A percentile compares a stretch with the other conserved stretches of the same genome.
Conservation (phyloP, 768 basidiomycete genomes). For the Rhizopogon rudus region DNA sequence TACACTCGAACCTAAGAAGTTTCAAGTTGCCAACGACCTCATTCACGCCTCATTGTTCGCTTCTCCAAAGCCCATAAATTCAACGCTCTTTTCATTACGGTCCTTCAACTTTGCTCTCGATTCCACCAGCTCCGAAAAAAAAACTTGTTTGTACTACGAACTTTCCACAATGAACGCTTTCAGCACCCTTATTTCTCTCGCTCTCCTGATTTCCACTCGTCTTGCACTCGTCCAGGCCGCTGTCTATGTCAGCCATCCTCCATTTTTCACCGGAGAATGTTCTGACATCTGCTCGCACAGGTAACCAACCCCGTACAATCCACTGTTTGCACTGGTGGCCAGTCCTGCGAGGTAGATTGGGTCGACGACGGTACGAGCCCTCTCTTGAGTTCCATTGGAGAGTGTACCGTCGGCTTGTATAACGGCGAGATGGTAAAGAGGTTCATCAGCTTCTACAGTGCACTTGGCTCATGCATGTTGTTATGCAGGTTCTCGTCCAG, state of each 20-base stretch:
- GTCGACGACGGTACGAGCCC: conserved; percentile 57
- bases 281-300: conserved; percentile 23
- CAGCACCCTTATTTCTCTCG: conserved; percentile 9
- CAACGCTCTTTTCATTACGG: conserved; percentile 5
- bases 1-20: not conserved
- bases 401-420: conserved; percentile 52
- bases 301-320: conserved; percentile 40
- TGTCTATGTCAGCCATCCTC: conserved; percentile 13
- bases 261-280: not conserved
- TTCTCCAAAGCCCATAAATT: conserved; percentile 24
- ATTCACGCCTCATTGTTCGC: conserved; percentile 13
- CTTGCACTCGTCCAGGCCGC: conserved; percentile 9
- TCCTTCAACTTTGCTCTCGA: conserved; percentile 5
- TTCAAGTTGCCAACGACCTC: not conserved
- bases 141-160: not conserved
- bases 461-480: not conserved
- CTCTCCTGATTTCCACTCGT: conserved; percentile 15
- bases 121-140: not conserved
- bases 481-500: conserved; percentile 50
- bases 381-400: conserved; percentile 43
- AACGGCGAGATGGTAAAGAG: conserved; percentile 45
- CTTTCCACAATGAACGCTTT: conserved; percentile 11
- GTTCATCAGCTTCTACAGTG: not conserved
- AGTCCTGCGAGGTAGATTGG: conserved; percentile 55
- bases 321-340: conserved; percentile 47